Base-by-base conservation (phyloP, 2,329 filamentous ascomycete genomes). In the Periconia sp. region DNA sequence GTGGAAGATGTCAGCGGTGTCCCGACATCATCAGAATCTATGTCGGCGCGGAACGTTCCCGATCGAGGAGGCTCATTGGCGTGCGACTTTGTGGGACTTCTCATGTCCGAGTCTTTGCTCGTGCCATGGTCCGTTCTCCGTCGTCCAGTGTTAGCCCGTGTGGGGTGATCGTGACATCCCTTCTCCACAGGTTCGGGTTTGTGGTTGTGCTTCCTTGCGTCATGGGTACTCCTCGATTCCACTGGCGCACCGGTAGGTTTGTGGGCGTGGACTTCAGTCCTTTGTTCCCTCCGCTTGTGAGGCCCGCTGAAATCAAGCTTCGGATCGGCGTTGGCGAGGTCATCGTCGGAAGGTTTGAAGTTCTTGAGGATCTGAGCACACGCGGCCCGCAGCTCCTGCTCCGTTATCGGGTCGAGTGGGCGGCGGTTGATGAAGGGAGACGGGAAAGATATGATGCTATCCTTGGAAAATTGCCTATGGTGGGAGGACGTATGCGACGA, bases 381-480 rank as follows among this genome's bases (percentile, higher is more conserved):
- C 41, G 75, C 73, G 31, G 63, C 54, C 46, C 74, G 73, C 36
- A 78, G 60, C 47, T 78, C 73, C 19, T 64, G 63, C 45, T 78
- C 75, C 32, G 71, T 65, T 24, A 68, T 60, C 17, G 63, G 51
- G 12, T 73, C 63, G 41, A 78, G 68, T 17, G 69, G 65, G 41
- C 72, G 72, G 29, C 73, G 73, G 41, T 68, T 67, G 48, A 74
- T 74, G 46, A 70, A 71, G 29, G 73, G 67, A 39, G 73, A 70
- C 24, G 67, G 59, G 17, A 68, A 67, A 39, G 72, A 56, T 31
- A 52, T 54, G 17, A 67, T 55, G 48, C 60, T 66, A 46, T 67
- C 62, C 28, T 61, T 61, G 33, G 62, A 65, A 4, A 45, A 34
- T 19, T 63, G 57, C 46, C 57, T 48, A n/a, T 36, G 46, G 50